Conservation (phyloP, 345 rosid genomes). For the Sonneratia alba region DNA sequence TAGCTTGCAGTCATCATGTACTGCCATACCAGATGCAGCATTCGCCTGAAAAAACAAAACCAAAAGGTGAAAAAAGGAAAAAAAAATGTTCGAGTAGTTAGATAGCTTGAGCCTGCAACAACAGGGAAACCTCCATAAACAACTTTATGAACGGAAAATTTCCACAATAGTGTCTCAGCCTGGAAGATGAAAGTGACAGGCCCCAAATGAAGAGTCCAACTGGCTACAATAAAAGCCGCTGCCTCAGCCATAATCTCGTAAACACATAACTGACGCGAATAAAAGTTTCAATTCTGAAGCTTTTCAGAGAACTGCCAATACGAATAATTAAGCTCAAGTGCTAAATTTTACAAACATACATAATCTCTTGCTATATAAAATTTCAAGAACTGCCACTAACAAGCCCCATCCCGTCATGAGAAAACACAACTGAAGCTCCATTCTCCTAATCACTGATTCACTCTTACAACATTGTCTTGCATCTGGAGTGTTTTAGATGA, state of each 20-base stretch:
- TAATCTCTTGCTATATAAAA: not conserved
- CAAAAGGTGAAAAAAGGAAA: no score
- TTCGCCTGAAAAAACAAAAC: conserved; percentile 16
- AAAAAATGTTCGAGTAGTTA: not conserved
- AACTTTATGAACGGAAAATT: not conserved
- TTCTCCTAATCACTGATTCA: not conserved
- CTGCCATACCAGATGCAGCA: conserved; percentile 32
- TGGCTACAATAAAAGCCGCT: not conserved
- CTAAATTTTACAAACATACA: not conserved
- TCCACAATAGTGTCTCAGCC: not conserved
- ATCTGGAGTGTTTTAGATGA: not conserved
- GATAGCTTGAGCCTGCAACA: not conserved
- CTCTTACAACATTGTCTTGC: not conserved
- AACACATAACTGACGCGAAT: not conserved
- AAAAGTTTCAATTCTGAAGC: not conserved
- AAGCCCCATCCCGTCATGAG: not conserved
- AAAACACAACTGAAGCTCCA: not conserved
- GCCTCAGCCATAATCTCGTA: not conserved
- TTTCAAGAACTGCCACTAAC: not conserved
- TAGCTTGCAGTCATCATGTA: conserved; percentile 30
- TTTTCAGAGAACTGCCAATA: not conserved
- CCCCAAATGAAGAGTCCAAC: not conserved
- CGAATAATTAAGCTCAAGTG: not conserved
- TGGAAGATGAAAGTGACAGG: not conserved
- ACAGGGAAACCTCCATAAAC: not conserved